Evolutionary conservation across 768 basidiomycete species (phyloP).

Genomic region (Tricholoma flavovirens): DNA sequence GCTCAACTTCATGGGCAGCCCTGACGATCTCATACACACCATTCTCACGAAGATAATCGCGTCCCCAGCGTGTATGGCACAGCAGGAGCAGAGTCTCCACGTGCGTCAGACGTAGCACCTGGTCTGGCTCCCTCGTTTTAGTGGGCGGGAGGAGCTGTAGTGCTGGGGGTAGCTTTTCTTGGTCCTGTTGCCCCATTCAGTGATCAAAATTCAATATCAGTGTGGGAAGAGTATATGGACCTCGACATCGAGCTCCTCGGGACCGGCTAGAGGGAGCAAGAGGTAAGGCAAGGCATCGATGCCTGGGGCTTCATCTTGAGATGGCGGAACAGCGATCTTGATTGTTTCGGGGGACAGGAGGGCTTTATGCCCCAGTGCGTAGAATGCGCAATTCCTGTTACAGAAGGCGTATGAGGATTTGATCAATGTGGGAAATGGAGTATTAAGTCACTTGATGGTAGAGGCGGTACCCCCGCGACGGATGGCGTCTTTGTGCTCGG

Average conservation of each 20-base stretch:
- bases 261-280: constrained; percentile 86
- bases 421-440: neutral
- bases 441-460: constrained; percentile 64
- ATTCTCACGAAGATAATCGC: constrained; percentile 70
- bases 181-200: constrained; percentile 46
- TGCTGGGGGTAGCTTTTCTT: constrained; percentile 78
- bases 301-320: constrained; percentile 57
- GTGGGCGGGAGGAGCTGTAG: constrained; percentile 85
- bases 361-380: constrained; percentile 61
- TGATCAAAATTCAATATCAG: neutral
- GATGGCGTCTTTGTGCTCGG: constrained; percentile 83
- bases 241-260: constrained; percentile 92
- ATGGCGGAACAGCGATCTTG: constrained; percentile 51
- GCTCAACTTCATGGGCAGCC: constrained; percentile 71
- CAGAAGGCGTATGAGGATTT: neutral
- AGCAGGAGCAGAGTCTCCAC: constrained; percentile 88
- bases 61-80: constrained; percentile 84
- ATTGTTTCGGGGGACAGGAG: constrained; percentile 63
- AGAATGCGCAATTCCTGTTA: constrained; percentile 73
- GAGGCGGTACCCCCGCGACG: constrained; percentile 84
- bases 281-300: constrained; percentile 82
- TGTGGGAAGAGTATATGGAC: constrained; percentile 30
- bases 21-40: constrained; percentile 88
- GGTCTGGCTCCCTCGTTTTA: constrained; percentile 79
- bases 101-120: constrained; percentile 69